Conservation (phyloP, 768 basidiomycete genomes). For the Collybia sordida region DNA sequence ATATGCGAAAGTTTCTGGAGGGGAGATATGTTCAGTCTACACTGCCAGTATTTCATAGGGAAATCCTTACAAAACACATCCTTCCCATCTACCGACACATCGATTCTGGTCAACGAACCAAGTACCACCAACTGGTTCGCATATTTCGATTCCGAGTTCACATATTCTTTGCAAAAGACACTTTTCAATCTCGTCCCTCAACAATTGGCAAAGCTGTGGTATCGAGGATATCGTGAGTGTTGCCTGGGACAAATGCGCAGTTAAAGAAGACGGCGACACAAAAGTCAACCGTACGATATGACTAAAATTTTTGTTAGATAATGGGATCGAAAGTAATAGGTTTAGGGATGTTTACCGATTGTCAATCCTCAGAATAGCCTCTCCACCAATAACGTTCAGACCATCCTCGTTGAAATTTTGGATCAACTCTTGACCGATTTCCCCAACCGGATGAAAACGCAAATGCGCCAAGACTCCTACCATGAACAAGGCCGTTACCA, state of each 20-base stretch:
- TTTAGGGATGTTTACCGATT: conserved; percentile 43
- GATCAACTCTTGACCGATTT: conserved; percentile 61
- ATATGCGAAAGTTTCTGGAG: conserved; percentile 62
- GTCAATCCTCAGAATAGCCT: conserved; percentile 70
- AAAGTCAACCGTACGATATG: conserved; percentile 78
- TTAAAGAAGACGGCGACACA: conserved; percentile 69
- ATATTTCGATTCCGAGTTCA: conserved; percentile 57
- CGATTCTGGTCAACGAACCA: conserved; percentile 81
- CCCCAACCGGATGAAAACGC: conserved; percentile 64
- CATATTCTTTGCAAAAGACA: conserved; percentile 71
- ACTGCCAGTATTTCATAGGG: background rate
- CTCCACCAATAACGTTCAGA: conserved; percentile 58
- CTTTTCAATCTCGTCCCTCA: conserved; percentile 75
- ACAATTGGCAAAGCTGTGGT: conserved; percentile 70
- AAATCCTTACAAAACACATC: conserved; percentile 64
- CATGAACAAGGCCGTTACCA: conserved; percentile 43
- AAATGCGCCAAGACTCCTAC: conserved; percentile 59
- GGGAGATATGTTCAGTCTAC: background rate
- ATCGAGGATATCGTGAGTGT: conserved; percentile 73
- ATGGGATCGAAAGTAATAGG: background rate
- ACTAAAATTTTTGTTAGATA: conserved; percentile 30
- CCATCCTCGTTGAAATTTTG: conserved; percentile 42
- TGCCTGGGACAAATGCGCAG: conserved; percentile 80
- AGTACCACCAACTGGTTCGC: conserved; percentile 55
- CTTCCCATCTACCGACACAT: conserved; percentile 80